A percentile compares a stretch with the other conserved stretches of the same genome.
Conservation (phyloP, 192 early-diverging fungal species). For the Coemansia biformis region DNA sequence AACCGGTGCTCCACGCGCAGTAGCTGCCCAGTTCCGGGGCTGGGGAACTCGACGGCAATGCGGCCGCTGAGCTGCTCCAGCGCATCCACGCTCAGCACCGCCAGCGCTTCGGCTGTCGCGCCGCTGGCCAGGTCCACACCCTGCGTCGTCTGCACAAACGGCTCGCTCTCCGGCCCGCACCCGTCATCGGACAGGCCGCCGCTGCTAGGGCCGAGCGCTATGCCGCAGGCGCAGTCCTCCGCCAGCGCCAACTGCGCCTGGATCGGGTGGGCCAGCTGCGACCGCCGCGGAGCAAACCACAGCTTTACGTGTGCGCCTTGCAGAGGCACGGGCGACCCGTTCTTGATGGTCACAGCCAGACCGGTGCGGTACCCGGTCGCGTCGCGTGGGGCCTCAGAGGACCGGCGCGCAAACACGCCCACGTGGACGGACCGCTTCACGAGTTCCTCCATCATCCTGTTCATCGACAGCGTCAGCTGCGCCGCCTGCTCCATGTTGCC, state of each 20-base stretch:
- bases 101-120: not conserved
- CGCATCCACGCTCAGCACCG: constrained; percentile 2
- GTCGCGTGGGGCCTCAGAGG: not conserved
- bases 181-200: not conserved
- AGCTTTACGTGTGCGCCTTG: constrained; percentile 5
- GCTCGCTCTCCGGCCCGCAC: not conserved
- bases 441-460: constrained; percentile 49
- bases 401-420: constrained; percentile 18
- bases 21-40: constrained; percentile 32
- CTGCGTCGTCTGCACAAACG: constrained; percentile 4
- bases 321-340: constrained; percentile 37
- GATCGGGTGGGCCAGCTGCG: too few relatives aligned
- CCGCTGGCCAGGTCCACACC: constrained; percentile 12
- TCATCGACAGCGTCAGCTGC: constrained; percentile 46
- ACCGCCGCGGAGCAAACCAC: constrained; percentile 8
- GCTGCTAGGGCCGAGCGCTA: not conserved
- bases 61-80: constrained; percentile 19
- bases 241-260: not conserved
- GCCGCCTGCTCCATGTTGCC: constrained; percentile 46
- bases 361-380: not conserved
- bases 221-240: too few relatives aligned
- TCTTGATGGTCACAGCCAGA: constrained; percentile 11
- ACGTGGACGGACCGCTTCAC: constrained; percentile 33
- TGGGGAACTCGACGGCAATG: constrained; percentile 30
- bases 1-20: constrained; percentile 26